Evolutionary conservation across 257 asterid genomes (phyloP), one percentile per base, ranked within the genome.

Genomic region (Solanum neorickii): DNA sequence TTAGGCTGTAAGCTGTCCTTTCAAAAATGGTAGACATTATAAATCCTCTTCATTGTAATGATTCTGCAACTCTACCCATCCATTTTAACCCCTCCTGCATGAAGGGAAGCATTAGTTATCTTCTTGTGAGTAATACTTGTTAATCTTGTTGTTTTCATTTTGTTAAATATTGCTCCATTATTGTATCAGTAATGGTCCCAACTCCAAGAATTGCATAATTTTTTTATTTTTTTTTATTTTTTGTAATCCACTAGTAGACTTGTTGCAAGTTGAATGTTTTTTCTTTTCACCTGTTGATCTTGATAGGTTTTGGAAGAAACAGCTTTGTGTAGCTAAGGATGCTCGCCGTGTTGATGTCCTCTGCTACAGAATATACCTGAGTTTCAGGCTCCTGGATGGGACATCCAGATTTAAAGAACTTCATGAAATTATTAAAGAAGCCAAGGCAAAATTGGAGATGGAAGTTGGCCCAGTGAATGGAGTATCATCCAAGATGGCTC

Each of bases 401-500:
- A 93, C 98, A 86, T 92, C 95, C 68, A 94, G 93, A 87, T 95
- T 95, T 88, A 89, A 85, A 85, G 98, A 96, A 87, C 96, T 96
- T 88, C 98, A 94, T 65, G 95, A 94, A 86, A 90, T 94, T 86
- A 87, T 92, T 88, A 92, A 84, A 90, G 98, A 96, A 42, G 98
- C 98, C 89, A 94, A 94, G 92, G 87, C 93, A 66, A 92, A 92
- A 91, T 91, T 95, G 90, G 99, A 96, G 91, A 94, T 92, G 14
- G 99, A 95, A 91, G 96, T 95, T 59, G 99, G 99, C 72, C 97
- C 98, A 33, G 87, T 94, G 29, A 88, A 93, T 92, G 99, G 99
- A 73, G 97, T 92, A 88, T 94, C 98, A 62, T 94, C 97, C 68
- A 94, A 91, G 92, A 94, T 95, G 98, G 98, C 93, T n/a, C 90